These are phyloP conservation scores for Drechslerella stenobrocha DNA, from an alignment of 2,329 filamentous ascomycete species.

Conservation along the genomic window DNA sequence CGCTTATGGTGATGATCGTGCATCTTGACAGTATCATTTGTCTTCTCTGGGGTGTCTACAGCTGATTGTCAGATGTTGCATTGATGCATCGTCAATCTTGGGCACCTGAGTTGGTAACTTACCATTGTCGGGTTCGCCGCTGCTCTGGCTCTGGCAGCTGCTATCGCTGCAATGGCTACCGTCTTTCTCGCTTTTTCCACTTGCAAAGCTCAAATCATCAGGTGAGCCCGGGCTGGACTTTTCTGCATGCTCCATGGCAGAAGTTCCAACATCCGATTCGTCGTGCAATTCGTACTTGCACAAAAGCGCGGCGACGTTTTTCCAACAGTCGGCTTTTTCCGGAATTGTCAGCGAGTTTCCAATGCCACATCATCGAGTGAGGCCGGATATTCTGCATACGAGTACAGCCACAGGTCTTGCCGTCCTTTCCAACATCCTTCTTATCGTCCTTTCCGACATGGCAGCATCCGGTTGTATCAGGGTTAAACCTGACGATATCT, in stretches of 20 bases:
- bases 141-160: constrained; percentile 19
- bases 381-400: too few relatives aligned
- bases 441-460: too few relatives aligned
- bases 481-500: constrained; percentile 4
- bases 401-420: constrained; percentile 12
- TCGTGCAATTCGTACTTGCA: constrained; percentile 36
- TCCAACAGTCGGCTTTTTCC: constrained; percentile 23
- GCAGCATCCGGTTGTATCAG: constrained; percentile 22
- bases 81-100: background rate
- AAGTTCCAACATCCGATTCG: too few relatives aligned
- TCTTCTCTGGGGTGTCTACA: too few relatives aligned
- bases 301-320: constrained; percentile 15
- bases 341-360: too few relatives aligned
- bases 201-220: constrained; percentile 23
- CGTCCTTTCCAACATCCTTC: too few relatives aligned
- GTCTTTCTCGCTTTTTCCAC: constrained; percentile 22
- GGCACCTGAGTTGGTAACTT: background rate
- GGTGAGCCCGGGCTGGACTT: too few relatives aligned
- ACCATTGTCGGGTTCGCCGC: constrained; percentile 15
- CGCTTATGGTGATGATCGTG: constrained; percentile 2
- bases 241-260: too few relatives aligned
- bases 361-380: too few relatives aligned
- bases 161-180: constrained; percentile 16
- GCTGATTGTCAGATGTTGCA: background rate
- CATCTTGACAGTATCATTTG: background rate